Evolutionary conservation across 2,329 filamentous ascomycete species (phyloP).

Genomic region (Colletotrichum limetticola): DNA sequence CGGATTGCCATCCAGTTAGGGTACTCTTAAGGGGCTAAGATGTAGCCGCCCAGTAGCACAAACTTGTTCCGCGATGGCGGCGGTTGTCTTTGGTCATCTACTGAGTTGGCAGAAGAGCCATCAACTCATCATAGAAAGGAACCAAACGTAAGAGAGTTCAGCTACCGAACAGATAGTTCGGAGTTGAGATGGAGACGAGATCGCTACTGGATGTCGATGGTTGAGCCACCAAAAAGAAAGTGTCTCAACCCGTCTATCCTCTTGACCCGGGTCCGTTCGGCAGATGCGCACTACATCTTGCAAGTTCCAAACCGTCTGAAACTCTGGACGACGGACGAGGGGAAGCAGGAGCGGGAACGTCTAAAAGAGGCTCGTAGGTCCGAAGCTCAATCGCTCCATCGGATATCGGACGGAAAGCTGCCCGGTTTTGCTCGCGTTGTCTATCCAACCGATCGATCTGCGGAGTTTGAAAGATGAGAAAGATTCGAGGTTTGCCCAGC

Average conservation of each 20-base stretch:
- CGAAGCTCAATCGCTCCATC: not conserved
- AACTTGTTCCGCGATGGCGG: conserved; percentile 3
- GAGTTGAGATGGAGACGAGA: not conserved
- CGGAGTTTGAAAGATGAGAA: not conserved
- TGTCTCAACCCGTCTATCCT: not conserved
- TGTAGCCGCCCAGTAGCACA: not conserved
- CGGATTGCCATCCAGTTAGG: not conserved
- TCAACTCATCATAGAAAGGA: not conserved
- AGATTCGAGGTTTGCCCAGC: not conserved
- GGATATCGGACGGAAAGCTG: not conserved
- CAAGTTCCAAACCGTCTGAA: not conserved
- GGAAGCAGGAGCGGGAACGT: not conserved
- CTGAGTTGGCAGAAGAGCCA: not conserved
- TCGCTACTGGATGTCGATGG: not conserved
- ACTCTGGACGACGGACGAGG: not conserved
- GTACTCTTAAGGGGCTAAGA: not conserved
- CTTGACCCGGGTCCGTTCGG: not conserved
- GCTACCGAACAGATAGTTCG: not conserved
- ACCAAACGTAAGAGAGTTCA: not conserved
- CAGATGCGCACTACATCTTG: not conserved
- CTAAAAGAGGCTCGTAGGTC: not conserved
- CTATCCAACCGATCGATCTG: conserved; percentile 24
- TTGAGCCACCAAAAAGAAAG: not conserved
- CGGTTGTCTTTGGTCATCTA: not conserved
- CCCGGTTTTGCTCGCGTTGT: conserved; percentile 10